Evolutionary conservation across 2,329 filamentous ascomycete genomes (phyloP).

Genomic region (Lithohypha guttulata): DNA sequence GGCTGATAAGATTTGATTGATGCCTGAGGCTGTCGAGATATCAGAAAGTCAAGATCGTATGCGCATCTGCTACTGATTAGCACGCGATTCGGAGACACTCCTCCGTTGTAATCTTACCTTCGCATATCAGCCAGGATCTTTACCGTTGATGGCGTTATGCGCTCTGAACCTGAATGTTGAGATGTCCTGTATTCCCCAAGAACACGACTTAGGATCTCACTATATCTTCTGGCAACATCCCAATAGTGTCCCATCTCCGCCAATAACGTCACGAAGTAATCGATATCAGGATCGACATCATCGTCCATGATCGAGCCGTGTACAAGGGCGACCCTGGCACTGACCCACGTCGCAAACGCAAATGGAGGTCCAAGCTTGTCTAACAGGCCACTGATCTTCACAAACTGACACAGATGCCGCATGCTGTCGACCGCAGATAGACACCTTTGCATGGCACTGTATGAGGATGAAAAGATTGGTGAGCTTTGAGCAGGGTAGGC

Average conservation of each 20-base stretch:
- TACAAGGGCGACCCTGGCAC: slow-evolving; percentile 73
- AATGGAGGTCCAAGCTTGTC: slow-evolving; percentile 78
- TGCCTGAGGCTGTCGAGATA: slow-evolving; percentile 59
- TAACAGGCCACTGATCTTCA: slow-evolving; percentile 63
- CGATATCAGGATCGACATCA: slow-evolving; percentile 67
- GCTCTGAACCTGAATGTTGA: slow-evolving; percentile 54
- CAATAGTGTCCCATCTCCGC: slow-evolving; percentile 72
- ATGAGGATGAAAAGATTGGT: slow-evolving; percentile 76
- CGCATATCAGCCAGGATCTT: slow-evolving; percentile 85
- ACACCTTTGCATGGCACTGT: slow-evolving; percentile 73
- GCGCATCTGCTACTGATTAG: slow-evolving; percentile 12
- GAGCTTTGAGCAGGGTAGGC: slow-evolving; percentile 85
- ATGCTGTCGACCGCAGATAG: slow-evolving; percentile 75
- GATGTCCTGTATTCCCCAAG: slow-evolving; percentile 76
- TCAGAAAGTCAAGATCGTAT: slow-evolving; percentile 71
- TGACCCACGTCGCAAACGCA: slow-evolving; percentile 75
- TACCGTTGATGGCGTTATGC: slow-evolving; percentile 68
- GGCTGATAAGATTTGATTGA: slow-evolving; percentile 22
- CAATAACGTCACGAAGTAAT: slow-evolving; percentile 71
- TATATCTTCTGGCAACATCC: slow-evolving; percentile 77
- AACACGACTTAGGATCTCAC: slow-evolving; percentile 66
- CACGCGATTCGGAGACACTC: not conserved
- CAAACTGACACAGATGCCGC: slow-evolving; percentile 65
- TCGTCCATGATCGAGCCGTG: slow-evolving; percentile 54
- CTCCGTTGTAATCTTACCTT: slow-evolving; percentile 59